Evolutionary conservation across 1,139 yeast genomes (phyloP), one percentile per base, ranked within the genome.

Genomic region (Sugiyamaella xylanicola): DNA sequence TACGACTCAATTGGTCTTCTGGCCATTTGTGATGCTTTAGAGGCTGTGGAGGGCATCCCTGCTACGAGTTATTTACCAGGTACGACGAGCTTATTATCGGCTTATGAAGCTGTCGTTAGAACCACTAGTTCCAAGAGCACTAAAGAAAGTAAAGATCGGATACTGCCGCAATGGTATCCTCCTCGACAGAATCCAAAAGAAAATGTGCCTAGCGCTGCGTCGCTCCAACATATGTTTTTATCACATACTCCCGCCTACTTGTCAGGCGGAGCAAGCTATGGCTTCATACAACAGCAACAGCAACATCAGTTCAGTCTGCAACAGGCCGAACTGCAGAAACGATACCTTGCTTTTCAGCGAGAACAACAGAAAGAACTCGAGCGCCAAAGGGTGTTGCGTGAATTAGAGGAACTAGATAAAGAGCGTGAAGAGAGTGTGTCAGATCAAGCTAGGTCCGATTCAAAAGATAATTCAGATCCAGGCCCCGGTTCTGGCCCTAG

Each of bases 11-110:
- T 73, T 36, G 77, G 76, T 35, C 63, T 72, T 52, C 65, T 74
- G 54, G 75, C 76, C 53, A 70, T 71, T 50, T 72, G 74, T 59
- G 76, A 73, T 61, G 73, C 75, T 49, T 69, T 74, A 36, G 77
- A 74, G 54, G 59, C 73, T 32, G 69, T 66, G 32, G 76, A 73
- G 50, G 74, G 72, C 36, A 64, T 70, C 39, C 68, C 70, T 13
- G 61, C 68, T 56, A 49, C 62, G 7, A 41, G 61, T 40, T 56
- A 53, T 40, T 17, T 40, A 1, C 16, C 36, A 9, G 7, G 29
- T 3, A 53, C 35, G 22, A 32, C 45, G 4, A 45, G 36, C 20
- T n/a, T 53, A 16, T 32, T 53, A 17, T 53, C 55, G 13, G 15
- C 17, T 7, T 21, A 22, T 43, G 48, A 36, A 16, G n/a, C 53